A percentile compares a stretch with the other conserved stretches of the same genome.
Conservation (phyloP, 2,329 filamentous ascomycete genomes). For the Colletotrichum brevisporum region DNA sequence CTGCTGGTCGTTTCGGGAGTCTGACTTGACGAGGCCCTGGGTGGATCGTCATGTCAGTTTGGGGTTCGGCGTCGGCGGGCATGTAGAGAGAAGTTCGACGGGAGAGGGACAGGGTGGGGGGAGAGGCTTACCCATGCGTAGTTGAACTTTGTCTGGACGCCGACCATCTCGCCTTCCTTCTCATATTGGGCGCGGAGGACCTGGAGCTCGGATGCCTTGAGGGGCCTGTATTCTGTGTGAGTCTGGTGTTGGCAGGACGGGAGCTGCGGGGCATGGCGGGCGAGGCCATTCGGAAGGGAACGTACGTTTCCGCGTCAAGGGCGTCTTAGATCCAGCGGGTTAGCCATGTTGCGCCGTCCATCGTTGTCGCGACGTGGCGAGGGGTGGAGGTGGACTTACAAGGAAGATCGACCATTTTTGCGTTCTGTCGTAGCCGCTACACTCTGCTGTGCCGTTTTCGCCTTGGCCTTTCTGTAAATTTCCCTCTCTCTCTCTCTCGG, state of each 20-base stretch:
- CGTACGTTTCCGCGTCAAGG: constrained; percentile 94
- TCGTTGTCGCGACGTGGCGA: constrained; percentile 9
- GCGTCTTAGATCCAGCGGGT: constrained; percentile 75
- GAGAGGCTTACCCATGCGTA: constrained; percentile 86
- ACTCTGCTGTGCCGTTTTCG: background rate
- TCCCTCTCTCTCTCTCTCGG: too few species aligned
- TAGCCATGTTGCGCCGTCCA: constrained; percentile 3
- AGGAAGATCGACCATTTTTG: constrained; percentile 64
- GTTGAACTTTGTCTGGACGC: constrained; percentile 99
- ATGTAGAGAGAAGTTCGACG: constrained; percentile 30
- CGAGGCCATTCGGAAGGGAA: constrained; percentile 36
- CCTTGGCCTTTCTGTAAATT: background rate
- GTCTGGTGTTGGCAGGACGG: background rate
- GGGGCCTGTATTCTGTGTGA: constrained; percentile 70
- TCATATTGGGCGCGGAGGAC: constrained; percentile 96
- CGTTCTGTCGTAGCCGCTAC: background rate
- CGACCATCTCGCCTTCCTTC: constrained; percentile 97
- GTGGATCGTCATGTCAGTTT: background rate
- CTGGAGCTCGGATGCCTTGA: constrained; percentile 92
- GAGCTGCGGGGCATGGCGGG: background rate
- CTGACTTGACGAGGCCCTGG: constrained; percentile 96
- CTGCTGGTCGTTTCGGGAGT: constrained; percentile 87
- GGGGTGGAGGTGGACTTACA: constrained; percentile 53
- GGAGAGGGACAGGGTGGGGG: background rate
- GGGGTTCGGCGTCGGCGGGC: background rate